phyloP scores from a whole-genome alignment of 345 rosid genomes.

The Geranium rotundifolium region DNA sequence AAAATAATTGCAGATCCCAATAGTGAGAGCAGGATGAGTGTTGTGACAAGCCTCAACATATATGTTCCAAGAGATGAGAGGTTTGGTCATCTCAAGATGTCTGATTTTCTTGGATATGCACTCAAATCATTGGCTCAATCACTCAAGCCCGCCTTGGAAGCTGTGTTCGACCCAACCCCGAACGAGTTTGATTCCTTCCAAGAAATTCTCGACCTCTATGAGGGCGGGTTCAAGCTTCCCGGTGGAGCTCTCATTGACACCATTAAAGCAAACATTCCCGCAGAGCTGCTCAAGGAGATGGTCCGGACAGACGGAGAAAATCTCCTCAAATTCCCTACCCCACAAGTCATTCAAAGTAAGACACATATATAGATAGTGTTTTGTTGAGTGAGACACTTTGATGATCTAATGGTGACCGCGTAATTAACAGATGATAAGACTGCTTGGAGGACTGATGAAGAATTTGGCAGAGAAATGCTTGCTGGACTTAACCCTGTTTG shows the following conservation, averaged over 20 bases:
- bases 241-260: slow-evolving; percentile 12
- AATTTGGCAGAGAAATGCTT: slow-evolving; percentile 31
- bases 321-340: slow-evolving; percentile 23
- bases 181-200: slow-evolving; percentile 32
- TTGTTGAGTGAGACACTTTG: neutral
- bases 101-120: slow-evolving; percentile 27
- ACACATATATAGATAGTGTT: neutral
- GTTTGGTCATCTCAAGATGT: slow-evolving; percentile 31
- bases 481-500: slow-evolving; percentile 28
- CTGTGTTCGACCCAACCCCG: slow-evolving; percentile 19
- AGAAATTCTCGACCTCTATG: slow-evolving; percentile 22
- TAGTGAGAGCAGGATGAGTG: slow-evolving; percentile 21
- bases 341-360: slow-evolving; percentile 30
- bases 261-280: slow-evolving; percentile 19
- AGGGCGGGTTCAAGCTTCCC: slow-evolving; percentile 27
- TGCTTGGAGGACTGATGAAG: slow-evolving; percentile 41
- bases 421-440: slow-evolving; percentile 22
- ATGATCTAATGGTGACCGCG: neutral
- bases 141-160: slow-evolving; percentile 23
- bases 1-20: slow-evolving; percentile 19
- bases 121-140: slow-evolving; percentile 26
- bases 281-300: slow-evolving; percentile 27
- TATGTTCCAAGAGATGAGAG: slow-evolving; percentile 36
- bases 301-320: slow-evolving; percentile 25
- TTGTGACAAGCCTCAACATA: slow-evolving; percentile 18